Base-by-base conservation (phyloP, 305 asterid genomes). In the Rubia peregrina region DNA sequence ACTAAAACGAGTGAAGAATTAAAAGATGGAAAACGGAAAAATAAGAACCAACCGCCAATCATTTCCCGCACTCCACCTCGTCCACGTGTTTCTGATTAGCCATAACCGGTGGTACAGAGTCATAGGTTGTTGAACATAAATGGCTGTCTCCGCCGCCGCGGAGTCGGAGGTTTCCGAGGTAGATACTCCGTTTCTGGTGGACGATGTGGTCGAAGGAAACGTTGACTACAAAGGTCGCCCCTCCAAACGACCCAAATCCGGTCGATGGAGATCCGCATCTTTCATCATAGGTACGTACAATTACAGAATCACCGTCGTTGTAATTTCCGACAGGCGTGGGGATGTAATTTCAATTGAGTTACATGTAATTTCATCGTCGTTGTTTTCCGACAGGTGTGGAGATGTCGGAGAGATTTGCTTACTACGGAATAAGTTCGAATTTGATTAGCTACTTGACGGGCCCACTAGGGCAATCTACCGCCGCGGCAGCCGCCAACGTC, bases 321-420 rank as follows among this genome's bases (percentile, higher is more conserved):
- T 26, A 26, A 26, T 26, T 26, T 26, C 30, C 30, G 30, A 26
- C 30, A 26, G 30, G 30, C 30, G 30, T 26, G 30, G 30, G 2
- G 30, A 26, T 26, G 30, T 26, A 26, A 26, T 26, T 26, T 26
- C 30, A 26, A 7, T 7, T 53, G 22, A 53, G 22, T 53, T n/a
- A 7, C 8, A 19, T 53, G 59, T n/a, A 7, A n/a, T 17, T 57
- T 57, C 6, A 57, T 57, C 36, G 36, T 22, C 7, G 36, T 19
- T 22, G 61, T 9, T 9, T 57, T 11, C 63, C 7, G 4, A 19
- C 36, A 87, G 92, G 88, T 1, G 95, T 84, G 67, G 97, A 84
- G 78, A 82, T 88, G 75, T 84, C 89, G 40, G 97, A 91, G 84
- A 86, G 90, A 74, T 85, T 91, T 80, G 91, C 92, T 16, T 91